Evolutionary conservation across 768 basidiomycete genomes (phyloP).

Genomic region (Trametes maxima): DNA sequence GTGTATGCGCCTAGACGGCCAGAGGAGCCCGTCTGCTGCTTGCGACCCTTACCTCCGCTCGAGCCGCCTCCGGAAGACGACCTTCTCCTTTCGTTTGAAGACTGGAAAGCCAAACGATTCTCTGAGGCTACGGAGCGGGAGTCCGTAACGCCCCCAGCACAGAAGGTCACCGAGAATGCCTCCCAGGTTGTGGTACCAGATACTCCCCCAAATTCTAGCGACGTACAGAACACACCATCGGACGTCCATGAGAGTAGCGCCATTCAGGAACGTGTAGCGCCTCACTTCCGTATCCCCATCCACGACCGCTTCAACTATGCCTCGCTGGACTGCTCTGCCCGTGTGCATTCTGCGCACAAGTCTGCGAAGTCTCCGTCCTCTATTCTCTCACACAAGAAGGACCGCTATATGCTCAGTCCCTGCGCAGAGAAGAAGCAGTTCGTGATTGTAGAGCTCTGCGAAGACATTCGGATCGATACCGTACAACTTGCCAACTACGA

Average conservation of each 20-base stretch:
- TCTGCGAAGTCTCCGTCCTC: constrained; percentile 80
- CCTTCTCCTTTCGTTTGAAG: constrained; percentile 79
- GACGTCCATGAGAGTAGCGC: constrained; percentile 18
- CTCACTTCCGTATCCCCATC: constrained; percentile 72
- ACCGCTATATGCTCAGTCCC: constrained; percentile 96
- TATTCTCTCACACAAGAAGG: constrained; percentile 87
- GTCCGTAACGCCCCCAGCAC: neutral
- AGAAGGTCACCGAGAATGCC: constrained; percentile 10
- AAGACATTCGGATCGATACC: constrained; percentile 95
- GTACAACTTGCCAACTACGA: constrained; percentile 97
- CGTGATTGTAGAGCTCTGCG: constrained; percentile 95
- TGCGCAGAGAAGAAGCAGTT: constrained; percentile 71
- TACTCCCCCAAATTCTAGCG: neutral
- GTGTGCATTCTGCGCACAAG: constrained; percentile 82
- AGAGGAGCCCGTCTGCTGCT: constrained; percentile 67
- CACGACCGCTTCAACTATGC: constrained; percentile 96
- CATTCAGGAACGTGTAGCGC: constrained; percentile 42
- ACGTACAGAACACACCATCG: neutral
- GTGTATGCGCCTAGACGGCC: constrained; percentile 49
- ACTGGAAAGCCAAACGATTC: constrained; percentile 79
- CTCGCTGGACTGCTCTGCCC: constrained; percentile 88
- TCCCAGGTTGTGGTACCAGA: constrained; percentile 3
- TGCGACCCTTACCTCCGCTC: constrained; percentile 51
- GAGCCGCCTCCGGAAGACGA: constrained; percentile 56
- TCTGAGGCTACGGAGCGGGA: constrained; percentile 32